Evolutionary conservation across 1,284 basidiomycete genomes (phyloP).

Genomic region (Violaceomyces palustris): DNA sequence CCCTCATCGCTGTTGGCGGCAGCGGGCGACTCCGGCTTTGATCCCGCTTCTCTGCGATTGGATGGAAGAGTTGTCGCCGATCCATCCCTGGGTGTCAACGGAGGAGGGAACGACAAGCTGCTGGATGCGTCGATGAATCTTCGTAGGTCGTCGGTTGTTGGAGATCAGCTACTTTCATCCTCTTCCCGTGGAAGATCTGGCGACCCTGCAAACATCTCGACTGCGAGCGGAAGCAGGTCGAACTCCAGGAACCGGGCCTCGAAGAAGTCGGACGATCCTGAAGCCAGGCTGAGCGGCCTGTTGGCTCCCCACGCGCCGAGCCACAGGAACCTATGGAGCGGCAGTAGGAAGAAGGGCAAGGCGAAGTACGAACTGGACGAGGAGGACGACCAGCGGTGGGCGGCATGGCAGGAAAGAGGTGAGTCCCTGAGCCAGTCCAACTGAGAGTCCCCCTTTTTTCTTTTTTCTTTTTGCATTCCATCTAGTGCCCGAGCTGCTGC

Average conservation of each 20-base stretch:
- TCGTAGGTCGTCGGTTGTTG: no score
- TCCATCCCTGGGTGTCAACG: constrained; percentile 3
- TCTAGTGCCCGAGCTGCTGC: neutral
- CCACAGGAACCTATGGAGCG: constrained; percentile 39
- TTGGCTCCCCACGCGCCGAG: constrained; percentile 45
- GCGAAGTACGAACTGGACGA: constrained; percentile 31
- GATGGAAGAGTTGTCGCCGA: constrained; percentile 28
- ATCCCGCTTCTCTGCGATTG: constrained; percentile 38
- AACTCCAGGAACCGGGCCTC: constrained; percentile 18
- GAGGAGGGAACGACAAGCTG: no score
- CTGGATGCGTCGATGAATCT: no score
- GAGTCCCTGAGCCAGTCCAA: neutral
- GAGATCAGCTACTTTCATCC: no score
- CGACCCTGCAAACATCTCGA: no score
- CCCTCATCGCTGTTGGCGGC: constrained; percentile 17
- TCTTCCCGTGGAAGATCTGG: no score
- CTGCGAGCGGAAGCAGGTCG: no score
- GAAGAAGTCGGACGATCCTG: constrained; percentile 25
- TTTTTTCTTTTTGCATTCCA: neutral
- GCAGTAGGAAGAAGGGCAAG: constrained; percentile 24
- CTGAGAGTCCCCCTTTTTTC: neutral
- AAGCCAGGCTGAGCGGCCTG: constrained; percentile 33
- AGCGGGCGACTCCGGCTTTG: constrained; percentile 23
- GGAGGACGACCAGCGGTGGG: constrained; percentile 38
- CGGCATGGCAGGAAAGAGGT: constrained; percentile 28